Conservation (phyloP, 2,329 filamentous ascomycete species). For the Ascochyta lentis region DNA sequence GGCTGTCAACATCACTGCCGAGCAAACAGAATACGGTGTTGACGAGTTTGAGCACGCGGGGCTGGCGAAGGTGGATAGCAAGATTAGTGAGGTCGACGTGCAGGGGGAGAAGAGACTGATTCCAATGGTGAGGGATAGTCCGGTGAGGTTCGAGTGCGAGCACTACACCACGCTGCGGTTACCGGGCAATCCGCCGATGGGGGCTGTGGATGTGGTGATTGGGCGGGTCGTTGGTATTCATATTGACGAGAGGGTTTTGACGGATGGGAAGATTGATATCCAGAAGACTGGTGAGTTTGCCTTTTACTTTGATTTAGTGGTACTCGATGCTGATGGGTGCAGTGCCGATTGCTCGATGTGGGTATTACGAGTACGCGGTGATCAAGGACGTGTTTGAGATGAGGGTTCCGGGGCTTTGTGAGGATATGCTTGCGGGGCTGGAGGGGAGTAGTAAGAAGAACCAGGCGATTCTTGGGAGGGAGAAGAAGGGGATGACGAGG, state of each 20-base stretch:
- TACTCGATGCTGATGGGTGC: background rate
- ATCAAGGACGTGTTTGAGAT: slow-evolving; percentile 66
- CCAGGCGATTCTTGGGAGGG: slow-evolving; percentile 14
- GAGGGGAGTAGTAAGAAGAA: slow-evolving; percentile 40
- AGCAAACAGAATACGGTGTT: slow-evolving; percentile 56
- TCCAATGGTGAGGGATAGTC: slow-evolving; percentile 62
- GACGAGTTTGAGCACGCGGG: slow-evolving; percentile 63
- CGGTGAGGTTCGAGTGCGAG: slow-evolving; percentile 65
- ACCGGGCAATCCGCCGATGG: slow-evolving; percentile 65
- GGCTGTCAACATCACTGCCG: slow-evolving; percentile 62
- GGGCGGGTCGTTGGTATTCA: slow-evolving; percentile 64
- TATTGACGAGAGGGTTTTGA: slow-evolving; percentile 62
- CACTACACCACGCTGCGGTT: slow-evolving; percentile 62
- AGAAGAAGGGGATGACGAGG: background rate
- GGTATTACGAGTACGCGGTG: slow-evolving; percentile 66
- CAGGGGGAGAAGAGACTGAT: slow-evolving; percentile 49
- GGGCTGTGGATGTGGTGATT: slow-evolving; percentile 64
- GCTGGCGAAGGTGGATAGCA: slow-evolving; percentile 57
- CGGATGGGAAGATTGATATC: slow-evolving; percentile 63
- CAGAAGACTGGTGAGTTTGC: slow-evolving; percentile 54
- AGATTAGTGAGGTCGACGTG: slow-evolving; percentile 40
- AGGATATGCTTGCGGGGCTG: slow-evolving; percentile 30
- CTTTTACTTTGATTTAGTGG: background rate
- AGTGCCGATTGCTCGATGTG: slow-evolving; percentile 65
- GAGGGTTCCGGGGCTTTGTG: slow-evolving; percentile 54